Percentiles rank a stretch among this genome's conserved stretches.
phyloP scores from a whole-genome alignment of 345 rosid genomes.

The Salix purpurea region DNA sequence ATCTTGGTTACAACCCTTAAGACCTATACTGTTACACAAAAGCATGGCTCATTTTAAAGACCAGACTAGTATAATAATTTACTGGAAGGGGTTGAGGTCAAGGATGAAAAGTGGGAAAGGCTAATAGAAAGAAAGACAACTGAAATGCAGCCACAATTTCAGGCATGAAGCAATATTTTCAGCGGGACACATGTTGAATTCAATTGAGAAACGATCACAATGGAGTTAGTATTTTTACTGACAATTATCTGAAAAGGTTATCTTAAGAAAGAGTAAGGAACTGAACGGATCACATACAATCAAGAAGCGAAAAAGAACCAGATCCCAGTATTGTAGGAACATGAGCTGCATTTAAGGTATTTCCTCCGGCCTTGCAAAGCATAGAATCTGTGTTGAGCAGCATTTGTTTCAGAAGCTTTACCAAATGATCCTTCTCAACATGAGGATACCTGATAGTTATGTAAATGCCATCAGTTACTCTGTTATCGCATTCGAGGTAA shows the following conservation, averaged over 20 bases:
- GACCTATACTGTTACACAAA: not conserved
- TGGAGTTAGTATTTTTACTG: not conserved
- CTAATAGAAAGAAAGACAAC: not conserved
- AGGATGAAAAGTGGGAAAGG: not conserved
- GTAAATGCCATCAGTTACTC: conserved; percentile 16
- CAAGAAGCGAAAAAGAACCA: conserved; percentile 23
- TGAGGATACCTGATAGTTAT: conserved; percentile 26
- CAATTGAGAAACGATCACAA: not conserved
- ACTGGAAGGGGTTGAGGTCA: not conserved
- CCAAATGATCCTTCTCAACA: conserved; percentile 30
- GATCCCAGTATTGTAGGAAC: conserved; percentile 31
- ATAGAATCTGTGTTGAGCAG: conserved; percentile 16
- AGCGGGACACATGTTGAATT: not conserved
- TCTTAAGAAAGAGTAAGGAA: not conserved
- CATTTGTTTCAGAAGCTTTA: conserved; percentile 33
- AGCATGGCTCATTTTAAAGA: not conserved
- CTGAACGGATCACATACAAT: conserved; percentile 10
- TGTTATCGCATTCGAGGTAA: not conserved
- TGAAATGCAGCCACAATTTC: not conserved
- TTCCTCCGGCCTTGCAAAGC: not conserved
- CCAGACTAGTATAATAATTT: not conserved
- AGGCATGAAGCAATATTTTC: not conserved
- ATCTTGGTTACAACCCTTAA: not conserved
- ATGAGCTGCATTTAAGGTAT: conserved; percentile 22
- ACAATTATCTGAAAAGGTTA: not conserved